Base-by-base conservation (phyloP, 495 filamentous ascomycete species). In the Recurvomyces mirabilis region DNA sequence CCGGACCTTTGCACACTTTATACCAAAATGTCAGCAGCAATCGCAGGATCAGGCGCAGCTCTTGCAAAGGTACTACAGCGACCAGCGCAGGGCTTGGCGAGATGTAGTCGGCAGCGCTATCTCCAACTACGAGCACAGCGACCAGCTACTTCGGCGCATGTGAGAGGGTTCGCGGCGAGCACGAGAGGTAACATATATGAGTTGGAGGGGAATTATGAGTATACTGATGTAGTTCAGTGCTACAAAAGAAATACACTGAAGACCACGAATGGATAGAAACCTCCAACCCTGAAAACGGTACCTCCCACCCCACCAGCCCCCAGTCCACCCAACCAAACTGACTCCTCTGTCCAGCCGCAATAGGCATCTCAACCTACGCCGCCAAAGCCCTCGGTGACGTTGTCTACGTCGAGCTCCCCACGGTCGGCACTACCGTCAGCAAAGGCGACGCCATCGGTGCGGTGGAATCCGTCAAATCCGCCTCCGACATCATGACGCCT, bases 261-360 rank as follows among this genome's bases (percentile, higher is more conserved):
- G 93, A 94, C 55, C 91, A 98, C 70, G 91, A 98, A 70, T 98
- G 93, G 93, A 77, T 98, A 56, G 84, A 94, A 24, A 75, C 75
- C 38, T 75, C 72, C 22, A 78, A 91, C 65, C 75, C 77, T 51
- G 85, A 78, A 56, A 73, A 69, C 9, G 80, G 72, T 57, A 70
- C 66, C 39, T 23, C 12, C 41, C 26, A 3, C 24, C 15, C 14
- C 40, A 40, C 21, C 20, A 38, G 9, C 20, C 14, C 11, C 29
- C 20, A 31, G 30, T n/a, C 13, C 43, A 17, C 4, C 23, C 15
- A 41, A 13, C 37, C 41, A 26, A 32, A 44, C 30, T 38, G 23
- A 38, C 14, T 11, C 25, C n/a, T 26, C n/a, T 19, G 47, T 26
- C 41, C 51, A 84, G 81, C 74, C 55, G 83, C 77, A 35, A 72